These are phyloP conservation scores for Aspergillus indologenus DNA, from an alignment of 495 filamentous ascomycete species.

Conservation along the genomic window DNA sequence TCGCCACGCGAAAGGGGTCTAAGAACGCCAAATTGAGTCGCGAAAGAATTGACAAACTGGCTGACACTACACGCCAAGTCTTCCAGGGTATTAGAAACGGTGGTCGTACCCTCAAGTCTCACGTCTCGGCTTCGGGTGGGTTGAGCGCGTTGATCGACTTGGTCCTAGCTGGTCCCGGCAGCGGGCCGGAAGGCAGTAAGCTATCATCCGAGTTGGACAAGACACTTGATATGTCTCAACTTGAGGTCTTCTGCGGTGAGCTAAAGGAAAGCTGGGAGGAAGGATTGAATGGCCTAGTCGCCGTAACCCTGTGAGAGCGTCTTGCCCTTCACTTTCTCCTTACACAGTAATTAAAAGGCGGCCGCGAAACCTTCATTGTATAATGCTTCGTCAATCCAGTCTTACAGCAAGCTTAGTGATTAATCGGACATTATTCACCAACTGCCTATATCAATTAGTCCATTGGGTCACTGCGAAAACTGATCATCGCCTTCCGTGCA, in stretches of 20 bases:
- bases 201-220: slow-evolving; percentile 32
- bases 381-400: not conserved
- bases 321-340: too few species aligned
- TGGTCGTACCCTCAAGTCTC: slow-evolving; percentile 34
- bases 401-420: not conserved
- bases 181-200: slow-evolving; percentile 25
- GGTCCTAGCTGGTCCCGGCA: slow-evolving; percentile 28
- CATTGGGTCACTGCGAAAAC: too few species aligned
- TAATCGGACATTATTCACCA: not conserved
- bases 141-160: slow-evolving; percentile 38
- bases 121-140: slow-evolving; percentile 36
- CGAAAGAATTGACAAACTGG: slow-evolving; percentile 31
- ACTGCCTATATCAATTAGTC: not conserved
- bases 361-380: not conserved
- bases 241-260: slow-evolving; percentile 43
- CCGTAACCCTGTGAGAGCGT: slow-evolving; percentile 28
- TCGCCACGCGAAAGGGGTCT: slow-evolving; percentile 31
- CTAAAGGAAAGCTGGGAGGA: slow-evolving; percentile 51
- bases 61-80: slow-evolving; percentile 26
- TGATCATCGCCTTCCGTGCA: not conserved
- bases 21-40: slow-evolving; percentile 36
- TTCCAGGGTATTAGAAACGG: slow-evolving; percentile 35
- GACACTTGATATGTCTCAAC: slow-evolving; percentile 31
- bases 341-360: not conserved
- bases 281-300: slow-evolving; percentile 37